Evolutionary conservation across 2,329 filamentous ascomycete species (phyloP).

Genomic region (Cordyceps tenuipes): DNA sequence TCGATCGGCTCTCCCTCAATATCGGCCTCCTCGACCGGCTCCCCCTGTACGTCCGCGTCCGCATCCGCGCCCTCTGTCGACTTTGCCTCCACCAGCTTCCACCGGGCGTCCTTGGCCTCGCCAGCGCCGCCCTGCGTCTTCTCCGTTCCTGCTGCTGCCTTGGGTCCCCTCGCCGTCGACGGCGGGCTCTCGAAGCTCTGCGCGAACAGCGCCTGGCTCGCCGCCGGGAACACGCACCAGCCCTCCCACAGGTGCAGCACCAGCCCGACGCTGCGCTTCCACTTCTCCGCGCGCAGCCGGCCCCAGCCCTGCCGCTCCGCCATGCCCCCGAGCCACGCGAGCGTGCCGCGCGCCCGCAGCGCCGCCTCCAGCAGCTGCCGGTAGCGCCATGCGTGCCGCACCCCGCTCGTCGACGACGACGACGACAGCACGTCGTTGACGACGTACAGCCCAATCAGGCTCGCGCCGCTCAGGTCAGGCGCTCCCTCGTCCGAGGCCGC

Average conservation of each 20-base stretch:
- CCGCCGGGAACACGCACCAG: constrained; percentile 65
- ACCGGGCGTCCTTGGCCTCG: constrained; percentile 33
- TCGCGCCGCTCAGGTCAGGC: constrained; percentile 60
- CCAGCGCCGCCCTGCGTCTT: constrained; percentile 19
- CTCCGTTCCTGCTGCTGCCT: constrained; percentile 20
- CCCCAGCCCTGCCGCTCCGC: constrained; percentile 71
- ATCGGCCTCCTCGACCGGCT: constrained; percentile 38
- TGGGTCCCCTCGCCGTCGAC: constrained; percentile 13
- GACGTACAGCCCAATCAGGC: constrained; percentile 74
- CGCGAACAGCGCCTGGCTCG: constrained; percentile 63
- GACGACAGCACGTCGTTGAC: constrained; percentile 71
- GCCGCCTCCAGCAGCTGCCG: constrained; percentile 69
- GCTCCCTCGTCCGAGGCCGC: constrained; percentile 32
- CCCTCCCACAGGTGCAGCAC: constrained; percentile 65
- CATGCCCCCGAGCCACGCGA: constrained; percentile 66
- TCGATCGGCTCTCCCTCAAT: constrained; percentile 36
- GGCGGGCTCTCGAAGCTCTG: constrained; percentile 65
- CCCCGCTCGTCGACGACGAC: constrained; percentile 63
- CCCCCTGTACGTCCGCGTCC: constrained; percentile 42
- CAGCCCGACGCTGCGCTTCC: constrained; percentile 65
- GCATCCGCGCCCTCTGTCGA: constrained; percentile 22
- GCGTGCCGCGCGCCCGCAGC: constrained; percentile 59
- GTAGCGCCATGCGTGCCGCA: constrained; percentile 81
- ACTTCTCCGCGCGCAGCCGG: constrained; percentile 72
- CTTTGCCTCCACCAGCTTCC: constrained; percentile 41